These are phyloP conservation scores for Erigeron canadensis DNA, from an alignment of 129 eudicot genomes.

Conservation along the genomic window DNA sequence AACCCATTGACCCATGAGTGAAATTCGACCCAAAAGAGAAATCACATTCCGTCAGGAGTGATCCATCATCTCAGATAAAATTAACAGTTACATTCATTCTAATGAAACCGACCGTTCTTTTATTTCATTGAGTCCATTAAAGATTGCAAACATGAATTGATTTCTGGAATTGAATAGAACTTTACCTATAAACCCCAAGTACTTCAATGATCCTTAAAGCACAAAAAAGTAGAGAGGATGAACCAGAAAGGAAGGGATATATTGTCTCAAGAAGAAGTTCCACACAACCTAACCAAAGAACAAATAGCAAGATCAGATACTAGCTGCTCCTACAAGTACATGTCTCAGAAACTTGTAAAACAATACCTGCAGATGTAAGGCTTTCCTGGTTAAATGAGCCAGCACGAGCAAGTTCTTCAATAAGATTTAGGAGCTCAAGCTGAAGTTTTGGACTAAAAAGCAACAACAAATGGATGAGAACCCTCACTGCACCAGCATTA, in stretches of 20 bases:
- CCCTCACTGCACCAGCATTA: conserved; percentile 88
- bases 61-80: no score
- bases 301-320: conserved; percentile 17
- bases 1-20: no score
- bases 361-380: conserved; percentile 90
- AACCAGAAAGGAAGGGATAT: conserved; percentile 74
- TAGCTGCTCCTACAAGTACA: conserved; percentile 3
- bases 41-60: no score
- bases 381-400: conserved; percentile 92
- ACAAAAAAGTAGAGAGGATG: conserved; percentile 70
- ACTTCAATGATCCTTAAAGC: conserved; percentile 84
- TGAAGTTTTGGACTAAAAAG: conserved; percentile 88
- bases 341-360: background rate
- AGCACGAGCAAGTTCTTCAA: conserved; percentile 77
- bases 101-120: no score
- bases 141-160: conserved; percentile 10
- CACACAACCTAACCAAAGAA: conserved; percentile 67
- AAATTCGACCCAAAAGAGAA: no score
- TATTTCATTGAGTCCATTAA: background rate
- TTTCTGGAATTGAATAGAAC: conserved; percentile 5
- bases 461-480: conserved; percentile 73
- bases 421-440: conserved; percentile 64
- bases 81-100: no score
- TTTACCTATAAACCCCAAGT: conserved; percentile 91
- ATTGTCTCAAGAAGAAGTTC: conserved; percentile 90